Evolutionary conservation across 2,329 filamentous ascomycete species (phyloP).

Genomic region (Fusarium sp.): DNA sequence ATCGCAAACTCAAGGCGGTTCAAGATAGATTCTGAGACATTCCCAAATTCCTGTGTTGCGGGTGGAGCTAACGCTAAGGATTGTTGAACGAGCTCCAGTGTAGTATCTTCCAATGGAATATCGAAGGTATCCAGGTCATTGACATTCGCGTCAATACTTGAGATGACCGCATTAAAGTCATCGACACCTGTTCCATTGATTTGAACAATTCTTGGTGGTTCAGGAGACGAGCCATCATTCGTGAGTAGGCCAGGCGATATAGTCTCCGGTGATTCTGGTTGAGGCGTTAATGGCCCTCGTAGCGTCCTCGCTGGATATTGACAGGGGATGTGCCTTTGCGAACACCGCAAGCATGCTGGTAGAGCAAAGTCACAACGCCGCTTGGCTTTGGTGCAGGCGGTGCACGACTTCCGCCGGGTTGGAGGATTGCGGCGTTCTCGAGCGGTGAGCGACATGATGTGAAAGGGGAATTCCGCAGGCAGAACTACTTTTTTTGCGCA

Average conservation of each 20-base stretch:
- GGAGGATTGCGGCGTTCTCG: conserved; percentile 61
- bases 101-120: conserved; percentile 31
- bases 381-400: conserved; percentile 70
- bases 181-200: conserved; percentile 11
- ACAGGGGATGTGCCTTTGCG: conserved; percentile 63
- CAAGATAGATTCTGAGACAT: conserved; percentile 47
- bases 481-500: background rate
- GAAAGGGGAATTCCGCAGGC: background rate
- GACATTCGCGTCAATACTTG: conserved; percentile 34
- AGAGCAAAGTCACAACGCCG: conserved; percentile 68
- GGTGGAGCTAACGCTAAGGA: conserved; percentile 45
- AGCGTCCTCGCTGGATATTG: conserved; percentile 57
- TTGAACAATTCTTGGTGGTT: conserved; percentile 5
- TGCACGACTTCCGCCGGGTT: conserved; percentile 69
- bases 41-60: conserved; percentile 39
- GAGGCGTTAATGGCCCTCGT: conserved; percentile 3
- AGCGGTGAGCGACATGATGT: conserved; percentile 50
- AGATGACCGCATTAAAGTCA: conserved; percentile 38
- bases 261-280: conserved; percentile 8
- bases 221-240: conserved; percentile 16
- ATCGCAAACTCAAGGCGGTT: conserved; percentile 61
- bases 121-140: conserved; percentile 25
- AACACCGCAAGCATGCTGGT: conserved; percentile 68
- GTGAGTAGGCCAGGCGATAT: conserved; percentile 28
- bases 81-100: conserved; percentile 44